phyloP scores from a whole-genome alignment of 1,284 basidiomycete species.

The Microbotryomycetes sp. region DNA sequence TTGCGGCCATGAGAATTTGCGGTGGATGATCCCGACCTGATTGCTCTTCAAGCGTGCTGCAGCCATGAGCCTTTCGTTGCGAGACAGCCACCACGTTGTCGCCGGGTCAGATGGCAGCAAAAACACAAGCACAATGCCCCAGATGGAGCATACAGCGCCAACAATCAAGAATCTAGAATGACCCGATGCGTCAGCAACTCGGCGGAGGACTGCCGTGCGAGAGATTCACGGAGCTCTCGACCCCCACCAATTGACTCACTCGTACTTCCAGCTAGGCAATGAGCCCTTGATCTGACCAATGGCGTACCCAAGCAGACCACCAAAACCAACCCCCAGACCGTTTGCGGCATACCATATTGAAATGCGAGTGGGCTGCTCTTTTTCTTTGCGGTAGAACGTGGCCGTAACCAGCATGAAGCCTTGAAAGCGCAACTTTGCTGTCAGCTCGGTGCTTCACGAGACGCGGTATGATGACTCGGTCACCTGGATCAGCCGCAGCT shows the following conservation, averaged over 20 bases:
- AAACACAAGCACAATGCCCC: constrained; percentile 40
- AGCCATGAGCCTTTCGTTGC: constrained; percentile 45
- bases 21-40: constrained; percentile 46
- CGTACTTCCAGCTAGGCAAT: constrained; percentile 44
- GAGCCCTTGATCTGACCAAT: constrained; percentile 44
- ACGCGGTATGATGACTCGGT: constrained; percentile 29
- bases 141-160: constrained; percentile 41
- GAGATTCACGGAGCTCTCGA: background rate
- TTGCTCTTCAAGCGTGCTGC: constrained; percentile 45
- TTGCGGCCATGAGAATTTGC: constrained; percentile 45
- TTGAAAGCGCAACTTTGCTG: background rate
- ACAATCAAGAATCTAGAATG: constrained; percentile 38
- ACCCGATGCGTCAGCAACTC: background rate
- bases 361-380: constrained; percentile 43
- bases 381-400: constrained; percentile 41
- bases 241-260: constrained; percentile 32
- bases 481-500: constrained; percentile 46
- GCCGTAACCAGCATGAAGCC: constrained; percentile 36
- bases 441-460: background rate
- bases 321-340: constrained; percentile 43
- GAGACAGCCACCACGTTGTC: constrained; percentile 41
- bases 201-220: background rate
- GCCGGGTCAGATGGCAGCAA: constrained; percentile 43
- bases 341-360: constrained; percentile 43
- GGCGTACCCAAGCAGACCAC: constrained; percentile 41